Conservation (phyloP, 139 green algal species). For the Coelastrella sp. region DNA sequence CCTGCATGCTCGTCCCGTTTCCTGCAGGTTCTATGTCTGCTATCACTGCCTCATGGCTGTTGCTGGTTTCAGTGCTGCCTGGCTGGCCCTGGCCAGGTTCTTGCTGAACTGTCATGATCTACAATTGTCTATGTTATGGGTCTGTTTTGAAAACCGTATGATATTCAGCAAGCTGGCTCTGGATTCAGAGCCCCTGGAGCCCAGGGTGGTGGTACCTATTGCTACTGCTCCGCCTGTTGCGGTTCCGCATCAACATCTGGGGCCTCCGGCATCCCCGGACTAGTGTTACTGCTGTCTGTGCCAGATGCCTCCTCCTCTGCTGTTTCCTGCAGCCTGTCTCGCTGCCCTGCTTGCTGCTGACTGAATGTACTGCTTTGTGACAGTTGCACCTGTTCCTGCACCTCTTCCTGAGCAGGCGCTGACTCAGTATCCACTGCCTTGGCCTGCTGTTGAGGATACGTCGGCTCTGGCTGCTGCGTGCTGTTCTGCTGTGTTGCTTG, state of each 20-base stretch:
- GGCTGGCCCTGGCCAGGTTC: too few species aligned
- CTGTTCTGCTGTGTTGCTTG: background rate
- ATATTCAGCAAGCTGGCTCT: too few species aligned
- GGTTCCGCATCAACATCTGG: too few species aligned
- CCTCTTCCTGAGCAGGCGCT: background rate
- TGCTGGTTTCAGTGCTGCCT: too few species aligned
- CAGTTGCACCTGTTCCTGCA: background rate
- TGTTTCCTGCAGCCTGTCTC: background rate
- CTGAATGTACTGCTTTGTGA: too few species aligned
- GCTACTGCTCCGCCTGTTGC: too few species aligned
- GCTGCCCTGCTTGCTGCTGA: conserved; percentile 7
- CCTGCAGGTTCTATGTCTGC: background rate
- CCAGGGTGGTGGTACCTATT: too few species aligned
- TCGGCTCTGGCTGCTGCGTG: background rate
- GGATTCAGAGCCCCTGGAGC: too few species aligned
- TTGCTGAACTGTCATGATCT: too few species aligned
- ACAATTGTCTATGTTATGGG: too few species aligned
- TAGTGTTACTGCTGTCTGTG: background rate
- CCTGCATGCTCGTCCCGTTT: background rate
- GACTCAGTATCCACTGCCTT: background rate
- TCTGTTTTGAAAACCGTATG: too few species aligned
- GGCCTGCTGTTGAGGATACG: background rate
- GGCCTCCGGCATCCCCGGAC: background rate
- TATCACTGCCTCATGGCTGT: too few species aligned
- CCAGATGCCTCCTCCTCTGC: background rate